phyloP scores from a whole-genome alignment of 2,329 filamentous ascomycete species.

The Boeremia exigua region DNA sequence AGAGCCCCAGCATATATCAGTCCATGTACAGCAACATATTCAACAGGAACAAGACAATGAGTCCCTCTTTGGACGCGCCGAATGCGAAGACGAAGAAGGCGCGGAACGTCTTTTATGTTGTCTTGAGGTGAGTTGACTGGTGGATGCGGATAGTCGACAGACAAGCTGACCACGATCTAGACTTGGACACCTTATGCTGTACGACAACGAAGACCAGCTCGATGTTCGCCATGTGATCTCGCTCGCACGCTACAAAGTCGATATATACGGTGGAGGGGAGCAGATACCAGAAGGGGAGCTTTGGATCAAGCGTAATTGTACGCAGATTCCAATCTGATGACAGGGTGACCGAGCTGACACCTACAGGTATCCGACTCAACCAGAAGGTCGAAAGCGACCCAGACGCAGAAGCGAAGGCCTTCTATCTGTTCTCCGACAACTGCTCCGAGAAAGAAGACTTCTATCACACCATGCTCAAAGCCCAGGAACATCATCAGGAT shows the following conservation, averaged over 20 bases:
- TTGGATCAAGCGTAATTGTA: constrained; percentile 91
- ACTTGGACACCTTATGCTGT: constrained; percentile 92
- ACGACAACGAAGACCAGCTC: constrained; percentile 92
- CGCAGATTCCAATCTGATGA: not conserved
- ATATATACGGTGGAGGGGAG: constrained; percentile 81
- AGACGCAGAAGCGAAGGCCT: constrained; percentile 75
- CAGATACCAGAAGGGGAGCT: constrained; percentile 87
- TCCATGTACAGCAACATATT: constrained; percentile 98
- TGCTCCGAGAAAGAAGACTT: constrained; percentile 98
- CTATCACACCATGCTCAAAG: constrained; percentile 88
- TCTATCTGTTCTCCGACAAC: constrained; percentile 93
- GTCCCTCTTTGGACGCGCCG: constrained; percentile 59
- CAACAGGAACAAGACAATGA: constrained; percentile 70
- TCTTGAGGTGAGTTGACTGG: constrained; percentile 69
- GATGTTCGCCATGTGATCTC: constrained; percentile 97
- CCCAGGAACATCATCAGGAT: constrained; percentile 73
- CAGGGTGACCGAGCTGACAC: constrained; percentile 11
- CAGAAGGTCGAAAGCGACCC: constrained; percentile 64
- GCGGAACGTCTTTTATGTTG: constrained; percentile 91
- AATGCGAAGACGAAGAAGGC: constrained; percentile 65
- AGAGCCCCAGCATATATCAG: constrained; percentile 95
- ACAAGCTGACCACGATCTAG: constrained; percentile 24
- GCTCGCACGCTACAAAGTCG: constrained; percentile 83
- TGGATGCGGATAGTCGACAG: too few relatives aligned
- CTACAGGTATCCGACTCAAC: constrained; percentile 68